Evolutionary conservation across 257 asterid genomes (phyloP), one percentile per base, ranked within the genome.

Genomic region (Lavandula angustifolia): DNA sequence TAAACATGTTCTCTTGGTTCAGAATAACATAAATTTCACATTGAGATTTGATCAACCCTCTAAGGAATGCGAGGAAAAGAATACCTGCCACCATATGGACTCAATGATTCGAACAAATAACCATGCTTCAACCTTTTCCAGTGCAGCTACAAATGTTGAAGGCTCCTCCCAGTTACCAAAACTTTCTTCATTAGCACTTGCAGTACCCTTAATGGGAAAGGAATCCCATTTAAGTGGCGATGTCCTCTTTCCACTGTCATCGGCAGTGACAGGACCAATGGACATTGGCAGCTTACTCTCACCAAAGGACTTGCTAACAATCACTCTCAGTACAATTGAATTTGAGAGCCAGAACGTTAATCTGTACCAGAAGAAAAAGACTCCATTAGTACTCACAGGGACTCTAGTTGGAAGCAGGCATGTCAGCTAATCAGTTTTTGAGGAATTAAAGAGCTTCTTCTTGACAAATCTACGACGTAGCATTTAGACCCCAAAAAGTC

Each of bases 21-120:
- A 38, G 9, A 0, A 50, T 51, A 48, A 7, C 41, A n/a, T 56
- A 35, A 65, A 27, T 43, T 33, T 50, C 35, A 72, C 35, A 54
- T 1, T 7, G 54, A 51, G 59, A 7, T 48, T 14, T 16, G 16
- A 46, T 13, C 17, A 57, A 66, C 52, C 53, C 38, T 43, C 41
- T 11, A 64, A 54, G 11, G 41, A 60, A 37, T 31, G 11, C 3
- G 22, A 44, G 35, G 46, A 52, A 41, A 9, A 8, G 13, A 5
- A n/a, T 64, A 88, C 94, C 96, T 88, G 96, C 96, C 96, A 88
- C 96, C 96, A 88, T 59, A 88, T 75, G 67, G 94, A 88, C 82
- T 88, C 96, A 16, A 83, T 76, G 49, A 85, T 81, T 66, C 87
- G 81, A 34, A 80, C 74, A 76, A 88, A 83, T 71, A 88, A 83